Evolutionary conservation across 441 rosid genomes (phyloP).

Genomic region (Mallotus japonicus): DNA sequence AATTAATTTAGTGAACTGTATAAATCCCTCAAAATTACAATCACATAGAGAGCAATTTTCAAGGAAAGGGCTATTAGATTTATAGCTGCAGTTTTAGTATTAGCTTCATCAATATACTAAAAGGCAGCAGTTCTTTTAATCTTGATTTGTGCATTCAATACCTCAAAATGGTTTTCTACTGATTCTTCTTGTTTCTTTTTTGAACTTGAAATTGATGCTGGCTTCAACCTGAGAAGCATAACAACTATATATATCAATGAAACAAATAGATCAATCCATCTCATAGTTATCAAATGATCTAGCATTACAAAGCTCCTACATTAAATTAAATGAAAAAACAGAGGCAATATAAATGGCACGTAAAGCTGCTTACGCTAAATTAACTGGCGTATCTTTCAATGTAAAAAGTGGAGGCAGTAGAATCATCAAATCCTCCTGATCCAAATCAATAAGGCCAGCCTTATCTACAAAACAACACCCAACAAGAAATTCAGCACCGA

Average conservation of each 20-base stretch:
- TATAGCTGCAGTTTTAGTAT: neutral
- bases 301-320: constrained; percentile 14
- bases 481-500: constrained; percentile 3
- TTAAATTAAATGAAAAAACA: neutral
- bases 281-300: constrained; percentile 14
- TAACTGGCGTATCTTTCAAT: constrained; percentile 71
- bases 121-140: neutral
- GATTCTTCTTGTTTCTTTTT: constrained; percentile 62
- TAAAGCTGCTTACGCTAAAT: constrained; percentile 59
- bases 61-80: neutral
- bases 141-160: constrained; percentile 24
- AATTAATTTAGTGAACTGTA: neutral
- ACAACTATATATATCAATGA: constrained; percentile 4
- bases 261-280: constrained; percentile 9
- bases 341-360: neutral
- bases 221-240: constrained; percentile 64
- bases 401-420: constrained; percentile 81
- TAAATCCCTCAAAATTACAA: neutral
- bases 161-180: constrained; percentile 52
- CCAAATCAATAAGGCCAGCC: constrained; percentile 59
- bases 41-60: neutral
- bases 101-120: constrained; percentile 1
- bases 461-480: constrained; percentile 36
- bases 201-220: constrained; percentile 49
- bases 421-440: constrained; percentile 80